Conservation (phyloP, 1,284 basidiomycete species). For the Polyporus tsugae region DNA sequence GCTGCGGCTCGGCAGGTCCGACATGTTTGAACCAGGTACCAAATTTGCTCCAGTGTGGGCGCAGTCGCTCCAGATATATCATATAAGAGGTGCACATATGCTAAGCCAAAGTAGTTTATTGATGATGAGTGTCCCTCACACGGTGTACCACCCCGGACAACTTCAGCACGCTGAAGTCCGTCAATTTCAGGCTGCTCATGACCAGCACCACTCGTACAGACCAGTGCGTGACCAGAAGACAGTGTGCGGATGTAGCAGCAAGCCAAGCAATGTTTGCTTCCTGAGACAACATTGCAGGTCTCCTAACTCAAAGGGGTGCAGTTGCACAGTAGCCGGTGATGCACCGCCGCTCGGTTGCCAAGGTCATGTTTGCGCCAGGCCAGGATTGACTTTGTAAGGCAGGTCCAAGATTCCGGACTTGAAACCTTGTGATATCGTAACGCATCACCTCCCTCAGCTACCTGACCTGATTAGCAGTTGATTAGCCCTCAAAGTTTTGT, state of each 20-base stretch:
- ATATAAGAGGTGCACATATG: background rate
- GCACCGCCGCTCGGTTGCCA: no score
- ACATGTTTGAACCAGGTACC: background rate
- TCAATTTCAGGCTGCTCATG: background rate
- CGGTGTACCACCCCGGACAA: background rate
- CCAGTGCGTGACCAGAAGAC: background rate
- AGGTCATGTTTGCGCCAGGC: no score
- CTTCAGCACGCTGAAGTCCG: background rate
- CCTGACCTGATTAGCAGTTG: no score
- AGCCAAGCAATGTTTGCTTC: no score
- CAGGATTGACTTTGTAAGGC: no score
- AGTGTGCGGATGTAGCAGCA: no score
- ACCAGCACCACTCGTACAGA: background rate
- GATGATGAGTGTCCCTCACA: no score
- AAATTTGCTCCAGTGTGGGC: background rate
- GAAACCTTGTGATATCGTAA: background rate
- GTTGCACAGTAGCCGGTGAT: no score
- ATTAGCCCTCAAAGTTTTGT: no score
- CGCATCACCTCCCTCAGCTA: background rate
- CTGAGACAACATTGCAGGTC: no score
- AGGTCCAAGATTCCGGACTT: no score
- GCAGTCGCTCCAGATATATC: background rate
- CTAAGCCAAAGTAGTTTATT: background rate
- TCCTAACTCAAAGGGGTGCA: no score
- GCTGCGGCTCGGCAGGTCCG: background rate